Base-by-base conservation (phyloP, 345 rosid genomes). In the Melastoma malabathricum region DNA sequence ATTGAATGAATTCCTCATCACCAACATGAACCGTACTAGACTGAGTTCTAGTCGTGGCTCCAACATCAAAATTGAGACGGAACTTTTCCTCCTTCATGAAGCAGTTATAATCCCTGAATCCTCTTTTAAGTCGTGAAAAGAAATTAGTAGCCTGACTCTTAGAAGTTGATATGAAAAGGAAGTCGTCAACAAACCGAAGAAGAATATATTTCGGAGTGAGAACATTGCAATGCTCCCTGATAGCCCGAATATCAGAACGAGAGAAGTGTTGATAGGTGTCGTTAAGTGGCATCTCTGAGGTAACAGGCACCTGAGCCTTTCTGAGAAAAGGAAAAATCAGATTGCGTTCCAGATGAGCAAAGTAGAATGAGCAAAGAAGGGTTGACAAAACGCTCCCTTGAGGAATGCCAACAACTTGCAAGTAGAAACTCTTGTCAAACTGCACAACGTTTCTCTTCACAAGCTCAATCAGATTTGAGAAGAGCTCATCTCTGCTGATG, bases 381-480 rank as follows among this genome's bases (percentile, higher is more conserved):
- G 90, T 50, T 55, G 96, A 86, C 29, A 89, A 34, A 48, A 69
- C 69, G 59, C 90, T 79, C 73, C 97, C 97, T 72, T 89, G 96
- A 49, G 96, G 77, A 68, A 83, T 86, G 50, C 96, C 97, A 43
- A 64, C 51, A 20, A 48, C 50, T 78, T 81, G 78, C 63, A 81
- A 59, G 69, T 79, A 81, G 63, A 79, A 81, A 23, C 54, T 67
- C 47, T 65, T 70, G 68, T 69, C 79, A 4, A 79, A 55, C 66
- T 59, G 70, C 58, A 86, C 46, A 56, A 83, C 64, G 64, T 86
- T 86, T 45, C 51, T 67, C 69, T 79, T 76, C 59, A 89, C 73
- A 56, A 72, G 85, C 68, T 77, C 75, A n/a, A 72, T 55, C 44
- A 89, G 61, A 25, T 38, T 55, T 57, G 57, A 63, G 52, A 67